Evolutionary conservation across 768 basidiomycete species (phyloP).

Genomic region (Suillus lakei): DNA sequence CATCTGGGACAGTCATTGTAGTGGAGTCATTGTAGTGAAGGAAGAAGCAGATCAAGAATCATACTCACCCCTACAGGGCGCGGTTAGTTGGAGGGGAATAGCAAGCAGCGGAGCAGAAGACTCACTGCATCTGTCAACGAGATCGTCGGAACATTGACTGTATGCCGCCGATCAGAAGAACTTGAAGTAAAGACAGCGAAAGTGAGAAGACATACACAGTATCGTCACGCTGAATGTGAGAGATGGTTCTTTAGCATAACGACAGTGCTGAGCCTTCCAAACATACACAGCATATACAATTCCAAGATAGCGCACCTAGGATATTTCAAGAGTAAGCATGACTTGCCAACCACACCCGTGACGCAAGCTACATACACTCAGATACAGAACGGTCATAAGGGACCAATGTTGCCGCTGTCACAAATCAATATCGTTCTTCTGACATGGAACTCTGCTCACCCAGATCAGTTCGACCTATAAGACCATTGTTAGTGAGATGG

Average conservation of each 20-base stretch:
- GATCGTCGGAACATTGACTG: not conserved
- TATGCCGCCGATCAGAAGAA: not conserved
- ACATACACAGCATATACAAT: not conserved
- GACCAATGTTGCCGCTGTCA: not conserved
- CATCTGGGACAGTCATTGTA: not conserved
- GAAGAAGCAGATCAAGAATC: not conserved
- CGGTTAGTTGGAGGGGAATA: not conserved
- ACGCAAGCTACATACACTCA: not conserved
- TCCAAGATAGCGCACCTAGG: not conserved
- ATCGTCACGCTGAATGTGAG: not conserved
- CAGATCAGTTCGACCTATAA: not conserved
- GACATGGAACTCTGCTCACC: not conserved
- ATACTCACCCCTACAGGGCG: not conserved
- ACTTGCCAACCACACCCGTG: not conserved
- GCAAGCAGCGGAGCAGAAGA: not conserved
- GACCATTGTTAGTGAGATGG: not conserved
- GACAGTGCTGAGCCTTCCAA: not conserved
- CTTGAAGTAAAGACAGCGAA: not conserved
- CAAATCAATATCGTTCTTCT: not conserved
- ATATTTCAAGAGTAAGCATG: not conserved
- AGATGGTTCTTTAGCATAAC: not conserved
- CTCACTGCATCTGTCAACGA: not conserved
- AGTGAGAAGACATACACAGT: not conserved
- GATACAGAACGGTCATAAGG: not conserved
- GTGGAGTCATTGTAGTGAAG: too few species aligned